phyloP scores from a whole-genome alignment of 371 early-diverging fungal species.

The Chytridium lagenaria region DNA sequence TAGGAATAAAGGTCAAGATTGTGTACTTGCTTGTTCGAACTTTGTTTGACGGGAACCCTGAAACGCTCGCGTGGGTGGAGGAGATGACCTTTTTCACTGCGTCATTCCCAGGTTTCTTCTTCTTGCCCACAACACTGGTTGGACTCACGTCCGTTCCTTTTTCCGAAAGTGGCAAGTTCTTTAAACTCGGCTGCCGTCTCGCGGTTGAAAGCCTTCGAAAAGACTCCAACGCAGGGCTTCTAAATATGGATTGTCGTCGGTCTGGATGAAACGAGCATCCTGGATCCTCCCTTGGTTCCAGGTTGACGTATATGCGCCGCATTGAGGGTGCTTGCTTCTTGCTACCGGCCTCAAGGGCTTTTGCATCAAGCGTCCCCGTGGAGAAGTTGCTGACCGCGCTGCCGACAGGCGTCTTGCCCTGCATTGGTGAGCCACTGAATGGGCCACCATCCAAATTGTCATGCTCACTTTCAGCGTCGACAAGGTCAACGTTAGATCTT shows the following conservation, averaged over 20 bases:
- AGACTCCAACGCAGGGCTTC: slow-evolving; percentile 1
- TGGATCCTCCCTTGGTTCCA: slow-evolving; percentile 5
- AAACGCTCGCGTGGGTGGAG: slow-evolving; percentile 6
- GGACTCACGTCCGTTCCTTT: neutral
- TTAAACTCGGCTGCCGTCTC: neutral
- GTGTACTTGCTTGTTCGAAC: slow-evolving; percentile 94
- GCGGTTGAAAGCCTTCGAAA: neutral
- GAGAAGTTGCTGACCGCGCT: neutral
- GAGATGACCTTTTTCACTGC: neutral
- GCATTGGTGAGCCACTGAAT: neutral
- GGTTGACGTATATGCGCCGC: slow-evolving; percentile 16
- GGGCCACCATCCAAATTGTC: neutral
- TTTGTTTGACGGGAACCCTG: slow-evolving; percentile 40
- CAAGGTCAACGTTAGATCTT: slow-evolving; percentile 9
- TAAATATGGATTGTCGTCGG: neutral
- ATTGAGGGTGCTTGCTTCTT: neutral
- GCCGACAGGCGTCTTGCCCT: neutral
- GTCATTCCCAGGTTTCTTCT: neutral
- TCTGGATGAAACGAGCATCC: neutral
- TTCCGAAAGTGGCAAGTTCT: neutral
- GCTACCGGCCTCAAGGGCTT: neutral
- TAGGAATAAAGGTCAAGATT: slow-evolving; percentile 87
- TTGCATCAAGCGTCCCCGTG: neutral
- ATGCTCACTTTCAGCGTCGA: neutral
- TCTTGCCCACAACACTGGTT: neutral